A percentile compares a stretch with the other conserved stretches of the same genome.
phyloP scores from a whole-genome alignment of 2,329 filamentous ascomycete genomes.

The Thielaviopsis populi region DNA sequence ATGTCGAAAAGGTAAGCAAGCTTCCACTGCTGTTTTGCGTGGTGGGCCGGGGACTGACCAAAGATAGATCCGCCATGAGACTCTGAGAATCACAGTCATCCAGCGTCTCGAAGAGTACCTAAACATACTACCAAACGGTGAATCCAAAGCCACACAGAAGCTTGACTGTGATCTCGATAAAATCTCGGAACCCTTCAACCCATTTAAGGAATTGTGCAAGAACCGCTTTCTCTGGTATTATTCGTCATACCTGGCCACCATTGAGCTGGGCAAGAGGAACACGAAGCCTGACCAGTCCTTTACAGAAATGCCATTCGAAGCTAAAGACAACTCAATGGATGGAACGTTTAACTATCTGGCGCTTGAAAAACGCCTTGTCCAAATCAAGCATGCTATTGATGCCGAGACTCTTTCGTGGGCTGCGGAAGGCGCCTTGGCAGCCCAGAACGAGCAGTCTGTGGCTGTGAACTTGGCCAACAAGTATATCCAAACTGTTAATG shows the following conservation, averaged over 20 bases:
- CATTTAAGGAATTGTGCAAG: constrained; percentile 83
- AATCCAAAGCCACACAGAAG: constrained; percentile 25
- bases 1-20: constrained; percentile 55
- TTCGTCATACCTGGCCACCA: constrained; percentile 62
- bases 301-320: constrained; percentile 77
- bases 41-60: constrained; percentile 12
- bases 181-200: constrained; percentile 49
- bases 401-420: constrained; percentile 61
- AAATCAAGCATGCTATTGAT: constrained; percentile 56
- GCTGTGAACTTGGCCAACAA: constrained; percentile 72
- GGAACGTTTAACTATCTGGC: constrained; percentile 70
- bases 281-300: constrained; percentile 52
- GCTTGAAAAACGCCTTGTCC: constrained; percentile 51
- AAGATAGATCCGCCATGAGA: constrained; percentile 73
- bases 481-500: constrained; percentile 64
- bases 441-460: constrained; percentile 54
- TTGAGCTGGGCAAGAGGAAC: constrained; percentile 49
- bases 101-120: constrained; percentile 71
- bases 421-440: constrained; percentile 46
- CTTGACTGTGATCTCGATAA: constrained; percentile 38
- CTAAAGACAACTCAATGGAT: constrained; percentile 61
- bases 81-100: constrained; percentile 71
- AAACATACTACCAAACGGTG: constrained; percentile 41
- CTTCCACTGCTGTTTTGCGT: neutral
- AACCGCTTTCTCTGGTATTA: constrained; percentile 92